phyloP scores from a whole-genome alignment of 148 eudicot genomes.

The Chenopodium quinoa region DNA sequence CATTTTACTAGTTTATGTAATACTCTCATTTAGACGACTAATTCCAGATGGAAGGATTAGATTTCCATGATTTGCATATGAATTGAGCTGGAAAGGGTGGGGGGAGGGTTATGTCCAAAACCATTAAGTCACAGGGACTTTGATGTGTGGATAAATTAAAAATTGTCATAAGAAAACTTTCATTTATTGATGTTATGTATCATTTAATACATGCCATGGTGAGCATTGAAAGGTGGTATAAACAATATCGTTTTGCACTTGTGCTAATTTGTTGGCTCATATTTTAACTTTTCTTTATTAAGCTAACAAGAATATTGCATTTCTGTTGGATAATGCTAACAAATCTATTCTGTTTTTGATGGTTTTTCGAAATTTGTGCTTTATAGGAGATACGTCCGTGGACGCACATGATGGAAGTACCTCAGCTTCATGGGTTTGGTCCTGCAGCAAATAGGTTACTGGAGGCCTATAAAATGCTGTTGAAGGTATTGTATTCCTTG shows the following conservation, averaged over 20 bases:
- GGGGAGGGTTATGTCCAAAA: background rate
- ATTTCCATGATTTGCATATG: background rate
- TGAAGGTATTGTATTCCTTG: constrained; percentile 58
- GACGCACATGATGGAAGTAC: constrained; percentile 99
- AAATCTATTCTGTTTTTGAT: constrained; percentile 4
- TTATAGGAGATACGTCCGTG: constrained; percentile 93
- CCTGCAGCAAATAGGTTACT: constrained; percentile 95
- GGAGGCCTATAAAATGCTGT: constrained; percentile 92
- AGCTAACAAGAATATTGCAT: constrained; percentile 7
- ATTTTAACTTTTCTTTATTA: background rate
- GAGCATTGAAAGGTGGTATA: background rate
- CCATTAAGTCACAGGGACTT: background rate
- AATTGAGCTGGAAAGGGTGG: background rate
- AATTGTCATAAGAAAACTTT: background rate
- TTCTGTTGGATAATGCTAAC: constrained; percentile 1
- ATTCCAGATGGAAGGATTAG: too few species aligned
- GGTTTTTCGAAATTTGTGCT: background rate
- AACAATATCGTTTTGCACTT: background rate
- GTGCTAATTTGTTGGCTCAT: background rate
- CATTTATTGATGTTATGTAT: background rate
- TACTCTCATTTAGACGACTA: too few species aligned
- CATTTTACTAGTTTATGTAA: too few species aligned
- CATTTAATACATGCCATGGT: background rate
- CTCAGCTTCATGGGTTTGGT: constrained; percentile 97
- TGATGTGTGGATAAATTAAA: background rate